These are phyloP conservation scores for Candida mesenterica DNA, from an alignment of 1,139 yeast genomes.

Conservation along the genomic window DNA sequence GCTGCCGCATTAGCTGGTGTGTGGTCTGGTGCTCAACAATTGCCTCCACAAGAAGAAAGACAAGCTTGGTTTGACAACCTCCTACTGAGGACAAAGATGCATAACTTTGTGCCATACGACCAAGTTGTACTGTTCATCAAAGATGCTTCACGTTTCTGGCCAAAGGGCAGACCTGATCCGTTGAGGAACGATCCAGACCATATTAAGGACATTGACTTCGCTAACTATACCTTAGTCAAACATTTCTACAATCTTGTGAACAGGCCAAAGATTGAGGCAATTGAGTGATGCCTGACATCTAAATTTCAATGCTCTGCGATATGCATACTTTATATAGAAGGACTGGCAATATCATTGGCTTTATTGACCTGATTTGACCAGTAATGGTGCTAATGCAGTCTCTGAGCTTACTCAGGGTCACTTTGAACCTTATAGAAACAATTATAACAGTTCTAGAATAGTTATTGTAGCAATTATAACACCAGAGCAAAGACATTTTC, in stretches of 20 bases:
- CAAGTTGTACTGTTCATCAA: neutral
- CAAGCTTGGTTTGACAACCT: slow-evolving; percentile 22
- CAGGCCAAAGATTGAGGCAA: neutral
- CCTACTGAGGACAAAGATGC: slow-evolving; percentile 4
- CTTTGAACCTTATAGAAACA: too few relatives aligned
- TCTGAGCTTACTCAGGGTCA: too few relatives aligned
- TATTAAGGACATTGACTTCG: slow-evolving; percentile 1
- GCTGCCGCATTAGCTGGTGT: slow-evolving; percentile 49
- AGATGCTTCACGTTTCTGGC: neutral
- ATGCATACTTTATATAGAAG: too few relatives aligned
- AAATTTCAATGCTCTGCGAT: too few relatives aligned
- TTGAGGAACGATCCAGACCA: neutral
- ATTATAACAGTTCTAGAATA: too few relatives aligned
- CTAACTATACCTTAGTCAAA: neutral
- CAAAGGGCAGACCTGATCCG: slow-evolving; percentile 1
- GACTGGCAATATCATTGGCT: too few relatives aligned
- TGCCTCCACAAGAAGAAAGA: slow-evolving; percentile 32
- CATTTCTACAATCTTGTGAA: neutral
- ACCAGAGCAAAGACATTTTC: too few relatives aligned
- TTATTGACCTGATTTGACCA: too few relatives aligned
- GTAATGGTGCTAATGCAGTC: too few relatives aligned
- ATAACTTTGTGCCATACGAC: slow-evolving; percentile 20
- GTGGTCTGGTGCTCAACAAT: slow-evolving; percentile 32
- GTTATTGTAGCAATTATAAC: too few relatives aligned
- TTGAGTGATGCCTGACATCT: too few relatives aligned